Base-by-base conservation (phyloP, 1,139 yeast genomes). In the Geotrichum candidum region DNA sequence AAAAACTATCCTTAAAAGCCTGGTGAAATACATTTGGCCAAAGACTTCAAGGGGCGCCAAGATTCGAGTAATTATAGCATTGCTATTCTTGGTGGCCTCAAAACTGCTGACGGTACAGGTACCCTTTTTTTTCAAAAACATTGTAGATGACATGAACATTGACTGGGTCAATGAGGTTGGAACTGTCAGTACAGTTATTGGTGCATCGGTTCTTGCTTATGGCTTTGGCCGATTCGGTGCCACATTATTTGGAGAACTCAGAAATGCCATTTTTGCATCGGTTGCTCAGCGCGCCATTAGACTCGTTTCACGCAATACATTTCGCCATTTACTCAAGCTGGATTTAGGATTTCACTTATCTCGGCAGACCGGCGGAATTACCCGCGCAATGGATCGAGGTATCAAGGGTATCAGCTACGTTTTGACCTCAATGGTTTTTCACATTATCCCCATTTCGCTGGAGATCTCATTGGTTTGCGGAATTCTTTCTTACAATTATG, bases 281-380 rank as follows among this genome's bases (percentile, higher is more conserved):
- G 99, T 95, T 27, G 96, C 97, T 3, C 99, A 94, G 74, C 85
- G 87, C 68, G 98, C 99, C n/a, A 94, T 95, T 68, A 85, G 91
- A 69, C 82, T 87, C 63, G 98, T 94, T 35, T 97, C 99, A 0
- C 79, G 87, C 54, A 90, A 88, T 70, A 92, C 97, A 0, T 94
- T 94, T 73, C 80, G 78, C 57, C 98, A 92, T 74, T 78, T 94
- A 63, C 80, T 94, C 72, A 85, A 84, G 68, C 81, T 94, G 76
- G 99, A 94, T 75, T 77, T 92, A 59, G 90, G 90, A 25, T 94
- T 94, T 81, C 99, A 94, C 74, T 77, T 94, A 58, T 82, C 95
- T 7, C 81, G 94, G 68, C 98, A 95, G 73, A 94, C 99, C 0
- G 99, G 99, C 67, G 98, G 97, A 0, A 77, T 94, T 55, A 94